Evolutionary conservation across 1,284 basidiomycete genomes (phyloP), one percentile per base, ranked within the genome.

Genomic region (Cystobasidium pallidum): DNA sequence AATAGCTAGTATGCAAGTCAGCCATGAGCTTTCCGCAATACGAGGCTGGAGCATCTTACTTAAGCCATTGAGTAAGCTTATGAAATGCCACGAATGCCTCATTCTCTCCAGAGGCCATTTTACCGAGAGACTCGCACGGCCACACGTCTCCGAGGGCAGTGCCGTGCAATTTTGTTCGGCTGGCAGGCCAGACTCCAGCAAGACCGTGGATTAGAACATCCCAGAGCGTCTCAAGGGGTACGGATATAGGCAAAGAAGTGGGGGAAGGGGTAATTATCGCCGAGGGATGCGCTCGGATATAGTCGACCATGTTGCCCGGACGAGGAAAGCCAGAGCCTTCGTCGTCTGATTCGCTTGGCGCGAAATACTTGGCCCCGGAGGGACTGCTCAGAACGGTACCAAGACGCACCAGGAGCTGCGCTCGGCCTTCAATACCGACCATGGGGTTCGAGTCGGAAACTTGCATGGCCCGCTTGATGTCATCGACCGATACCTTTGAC

Each of bases 31-130:
- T 39, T 39, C 36, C 13, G 6, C 36, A 13, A 39, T 6, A 13
- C 36, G 13, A 7, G 7, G 36, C 13, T 39, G 6, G 36, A 39
- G 36, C 66, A 17, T 61, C 74, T 28, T 57, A 76, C 32, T 78
- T 89, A 72, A 91, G 85, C 94, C 95, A 98, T 75, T 92, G 91
- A 0, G 91, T 91, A 59, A 98, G 85, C 80, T 97, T 98, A 83
- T 98, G 94, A 84, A 97, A 98, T 0, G 92, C 91, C 2, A 97
- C 92, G 47, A 92, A 84, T 73, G 88, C 84, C 73, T 89, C 87
- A 75, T 88, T 85, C 30, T 77, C 75, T 17, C 75, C 73, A 19
- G 74, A 43, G 2, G 62, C 55, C 15, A 45, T 63, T 2, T 70
- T 67, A 28, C 77, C 73, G 3, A 80, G 75, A 1, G 75, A 57